Conservation (phyloP, 2,329 filamentous ascomycete genomes). For the Fusarium sp. region DNA sequence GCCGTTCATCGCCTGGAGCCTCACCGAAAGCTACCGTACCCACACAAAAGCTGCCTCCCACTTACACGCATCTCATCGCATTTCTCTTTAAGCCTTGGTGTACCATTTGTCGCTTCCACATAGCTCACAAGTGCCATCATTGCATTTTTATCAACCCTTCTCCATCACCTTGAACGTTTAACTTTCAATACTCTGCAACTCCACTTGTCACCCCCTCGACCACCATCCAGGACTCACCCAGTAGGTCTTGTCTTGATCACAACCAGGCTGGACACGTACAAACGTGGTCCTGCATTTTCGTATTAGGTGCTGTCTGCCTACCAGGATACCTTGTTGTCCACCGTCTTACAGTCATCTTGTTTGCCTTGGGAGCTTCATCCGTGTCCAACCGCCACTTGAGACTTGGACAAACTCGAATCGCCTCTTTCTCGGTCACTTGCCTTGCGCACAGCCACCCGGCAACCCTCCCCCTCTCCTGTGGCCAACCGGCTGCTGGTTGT, state of each 20-base stretch:
- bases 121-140: too few species aligned
- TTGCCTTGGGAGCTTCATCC: conserved; percentile 30
- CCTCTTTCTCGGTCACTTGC: conserved; percentile 22
- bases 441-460: conserved; percentile 25
- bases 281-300: too few species aligned
- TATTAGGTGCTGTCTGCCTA: conserved; percentile 21
- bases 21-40: conserved; percentile 17
- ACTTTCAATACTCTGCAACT: background rate
- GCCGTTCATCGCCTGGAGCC: conserved; percentile 21
- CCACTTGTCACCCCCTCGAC: too few species aligned
- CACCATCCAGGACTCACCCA: background rate
- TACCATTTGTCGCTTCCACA: too few species aligned
- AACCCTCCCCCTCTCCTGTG: conserved; percentile 10
- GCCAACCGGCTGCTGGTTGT: conserved; percentile 17
- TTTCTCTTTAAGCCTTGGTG: background rate
- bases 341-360: conserved; percentile 25
- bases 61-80: conserved; percentile 1
- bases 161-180: background rate
- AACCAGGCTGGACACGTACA: background rate
- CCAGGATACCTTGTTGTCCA: background rate
- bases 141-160: background rate
- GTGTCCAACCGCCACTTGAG: conserved; percentile 18
- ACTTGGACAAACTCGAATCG: conserved; percentile 17
- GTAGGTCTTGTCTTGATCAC: background rate
- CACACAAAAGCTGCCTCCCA: background rate